Base-by-base conservation (phyloP, 2,329 filamentous ascomycete species). In the Elsinoe arachidis region DNA sequence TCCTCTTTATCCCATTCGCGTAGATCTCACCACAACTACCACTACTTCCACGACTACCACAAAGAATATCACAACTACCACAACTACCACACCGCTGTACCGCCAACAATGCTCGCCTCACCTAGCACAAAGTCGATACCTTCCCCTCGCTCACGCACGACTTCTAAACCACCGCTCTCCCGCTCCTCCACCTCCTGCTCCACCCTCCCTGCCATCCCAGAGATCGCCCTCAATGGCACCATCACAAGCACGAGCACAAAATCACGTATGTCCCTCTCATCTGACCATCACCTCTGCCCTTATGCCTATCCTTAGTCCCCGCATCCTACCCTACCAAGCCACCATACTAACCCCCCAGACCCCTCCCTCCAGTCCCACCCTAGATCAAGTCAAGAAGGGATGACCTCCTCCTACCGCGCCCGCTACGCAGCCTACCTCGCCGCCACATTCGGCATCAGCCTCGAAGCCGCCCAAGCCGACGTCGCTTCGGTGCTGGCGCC, bases 371-470 rank as follows among this genome's bases (percentile, higher is more conserved):
- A 14, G 7, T 15, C 15, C 5, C 49, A 4, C 15, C n/a, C n/a
- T n/a, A n/a, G n/a, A n/a, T n/a, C 23, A 26, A 19, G 5, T 14
- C 6, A 15, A 14, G 41, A 17, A 3, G 9, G 39, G 19, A 38
- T 56, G 26, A 33, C 39, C 3, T n/a, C 23, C 15, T 47, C 54
- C 14, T 56, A 56, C 30, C 17, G 54, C 10, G n/a, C 34, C 11
- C 39, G 54, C 17, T 56, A 56, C 54, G 43, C 54, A 3, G 38
- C 54, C 39, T 56, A 56, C 33, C 54, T 56, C 1, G 54, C 54
- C 15, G 54, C 54, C 23, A 47, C 54, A 17, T 56, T 56, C 54
- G 54, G 54, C 39, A 56, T 56, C 26, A 56, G 54, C 54, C 12
- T 56, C 39, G 26, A 38, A 17, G 54, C 54, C 5, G 54, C 54